phyloP scores from a whole-genome alignment of 192 early-diverging fungal species.

The Podila horticola region DNA sequence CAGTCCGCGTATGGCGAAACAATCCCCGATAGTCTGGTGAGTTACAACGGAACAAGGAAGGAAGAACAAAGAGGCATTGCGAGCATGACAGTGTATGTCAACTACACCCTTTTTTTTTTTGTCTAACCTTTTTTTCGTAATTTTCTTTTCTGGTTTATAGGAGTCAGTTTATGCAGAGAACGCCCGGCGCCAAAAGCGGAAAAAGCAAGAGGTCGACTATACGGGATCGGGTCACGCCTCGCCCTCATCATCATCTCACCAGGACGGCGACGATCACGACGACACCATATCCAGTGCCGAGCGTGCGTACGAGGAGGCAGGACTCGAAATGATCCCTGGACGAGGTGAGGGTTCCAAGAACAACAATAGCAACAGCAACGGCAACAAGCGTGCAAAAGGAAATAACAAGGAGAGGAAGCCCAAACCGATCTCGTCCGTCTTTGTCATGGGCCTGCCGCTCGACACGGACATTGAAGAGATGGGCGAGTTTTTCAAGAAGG shows the following conservation, averaged over 20 bases:
- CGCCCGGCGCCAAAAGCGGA: constrained; percentile 28
- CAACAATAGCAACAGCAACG: constrained; percentile 14
- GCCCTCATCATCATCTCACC: background rate
- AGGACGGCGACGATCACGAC: background rate
- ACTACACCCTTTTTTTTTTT: too few relatives aligned
- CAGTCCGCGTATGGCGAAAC: constrained; percentile 72
- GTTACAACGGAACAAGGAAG: background rate
- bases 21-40: constrained; percentile 35
- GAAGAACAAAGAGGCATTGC: background rate
- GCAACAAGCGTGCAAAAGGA: constrained; percentile 57
- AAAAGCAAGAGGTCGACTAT: constrained; percentile 26
- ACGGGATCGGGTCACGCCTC: background rate
- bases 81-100: too few relatives aligned
- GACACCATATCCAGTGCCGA: background rate
- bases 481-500: constrained; percentile 75
- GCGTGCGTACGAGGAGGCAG: constrained; percentile 3
- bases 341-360: constrained; percentile 9
- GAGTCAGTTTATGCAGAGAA: constrained; percentile 47
- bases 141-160: constrained; percentile 3
- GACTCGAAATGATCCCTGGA: constrained; percentile 22
- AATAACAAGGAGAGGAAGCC: constrained; percentile 58
- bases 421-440: constrained; percentile 82
- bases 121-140: background rate
- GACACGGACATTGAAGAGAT: constrained; percentile 88
- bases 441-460: constrained; percentile 84